These are phyloP conservation scores for Coprinopsis cinerea DNA, from an alignment of 768 basidiomycete genomes.

Conservation along the genomic window DNA sequence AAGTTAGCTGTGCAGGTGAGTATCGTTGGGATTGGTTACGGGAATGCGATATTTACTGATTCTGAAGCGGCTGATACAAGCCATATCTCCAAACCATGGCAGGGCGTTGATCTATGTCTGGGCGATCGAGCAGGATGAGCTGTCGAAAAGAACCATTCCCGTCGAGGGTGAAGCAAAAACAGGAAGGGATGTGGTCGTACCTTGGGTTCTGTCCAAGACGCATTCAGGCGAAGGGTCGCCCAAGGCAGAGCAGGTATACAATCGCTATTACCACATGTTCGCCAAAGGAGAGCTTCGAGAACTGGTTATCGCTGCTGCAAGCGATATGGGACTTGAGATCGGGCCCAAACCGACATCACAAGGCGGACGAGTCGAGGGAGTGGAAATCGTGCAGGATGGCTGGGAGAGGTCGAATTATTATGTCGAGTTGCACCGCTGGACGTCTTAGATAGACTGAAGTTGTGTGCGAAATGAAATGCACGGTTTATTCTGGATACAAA, in stretches of 20 bases:
- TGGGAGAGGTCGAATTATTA: conserved; percentile 92
- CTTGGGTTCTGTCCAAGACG: conserved; percentile 65
- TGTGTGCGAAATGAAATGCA: conserved; percentile 15
- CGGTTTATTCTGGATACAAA: conserved; percentile 21
- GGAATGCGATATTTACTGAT: neutral
- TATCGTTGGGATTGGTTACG: neutral
- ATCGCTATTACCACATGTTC: conserved; percentile 98
- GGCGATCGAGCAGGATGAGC: conserved; percentile 89
- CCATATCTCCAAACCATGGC: conserved; percentile 63
- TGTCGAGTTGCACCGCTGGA: conserved; percentile 69
- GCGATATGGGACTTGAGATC: conserved; percentile 47
- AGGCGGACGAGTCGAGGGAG: conserved; percentile 31
- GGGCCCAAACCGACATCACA: conserved; percentile 24
- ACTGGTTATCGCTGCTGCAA: conserved; percentile 60
- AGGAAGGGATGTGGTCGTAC: conserved; percentile 84
- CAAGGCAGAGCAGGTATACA: conserved; percentile 33
- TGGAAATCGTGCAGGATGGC: conserved; percentile 66
- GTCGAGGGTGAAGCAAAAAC: conserved; percentile 19
- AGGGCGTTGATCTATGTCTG: conserved; percentile 92
- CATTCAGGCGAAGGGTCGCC: conserved; percentile 12
- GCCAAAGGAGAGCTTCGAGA: conserved; percentile 65
- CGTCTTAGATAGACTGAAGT: conserved; percentile 10
- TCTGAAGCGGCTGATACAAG: conserved; percentile 38
- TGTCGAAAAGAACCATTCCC: conserved; percentile 69
- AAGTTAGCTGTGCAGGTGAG: conserved; percentile 66